Base-by-base conservation (phyloP, 2,329 filamentous ascomycete genomes). In the Diaporthe nobilis region DNA sequence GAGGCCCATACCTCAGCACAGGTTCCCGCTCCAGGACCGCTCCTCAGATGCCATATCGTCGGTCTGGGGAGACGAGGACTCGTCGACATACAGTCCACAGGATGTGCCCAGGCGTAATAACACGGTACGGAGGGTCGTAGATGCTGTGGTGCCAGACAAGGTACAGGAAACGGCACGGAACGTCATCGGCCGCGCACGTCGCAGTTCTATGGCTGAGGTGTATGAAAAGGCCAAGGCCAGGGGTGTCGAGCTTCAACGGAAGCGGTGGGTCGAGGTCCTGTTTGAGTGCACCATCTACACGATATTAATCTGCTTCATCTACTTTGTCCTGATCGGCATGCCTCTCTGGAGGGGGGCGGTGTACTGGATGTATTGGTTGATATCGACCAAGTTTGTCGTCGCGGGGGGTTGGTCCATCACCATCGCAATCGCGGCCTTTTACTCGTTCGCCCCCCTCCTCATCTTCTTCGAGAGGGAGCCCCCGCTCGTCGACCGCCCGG, bases 331-430 rank as follows among this genome's bases (percentile, higher is more conserved):
- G 1, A 78, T 88, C 13, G 86, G 86, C 6, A 74, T 84, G 72
- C 86, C 87, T 1, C 75, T 88, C 2, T 88, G 87, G 87, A 84
- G 84, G 6, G 87, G 87, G 5, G 82, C 83, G 8, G 83, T 86
- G 1, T 86, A 82, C 77, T 87, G 83, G 83, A 60, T 86, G 51
- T 87, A 85, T 75, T 85, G 81, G 80, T 77, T 85, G 15, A 82
- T 86, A n/a, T 77, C 78, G 47, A 82, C 82, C 44, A 85, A 85
- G 60, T 85, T 86, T 49, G 82, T 84, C 25, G 75, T 87, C 49
- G 77, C 81, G 25, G 85, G 85, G 31, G 85, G 85, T 1, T 86
- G 83, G 77, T 81, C 82, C n/a, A 85, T 87, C 73, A 81, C 82
- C 20, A 81, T 87, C 44, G 81, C 81, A 2, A 77, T 85, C n/a